phyloP scores from a whole-genome alignment of 163 green algal species.

The Smithsoniella earleae region DNA sequence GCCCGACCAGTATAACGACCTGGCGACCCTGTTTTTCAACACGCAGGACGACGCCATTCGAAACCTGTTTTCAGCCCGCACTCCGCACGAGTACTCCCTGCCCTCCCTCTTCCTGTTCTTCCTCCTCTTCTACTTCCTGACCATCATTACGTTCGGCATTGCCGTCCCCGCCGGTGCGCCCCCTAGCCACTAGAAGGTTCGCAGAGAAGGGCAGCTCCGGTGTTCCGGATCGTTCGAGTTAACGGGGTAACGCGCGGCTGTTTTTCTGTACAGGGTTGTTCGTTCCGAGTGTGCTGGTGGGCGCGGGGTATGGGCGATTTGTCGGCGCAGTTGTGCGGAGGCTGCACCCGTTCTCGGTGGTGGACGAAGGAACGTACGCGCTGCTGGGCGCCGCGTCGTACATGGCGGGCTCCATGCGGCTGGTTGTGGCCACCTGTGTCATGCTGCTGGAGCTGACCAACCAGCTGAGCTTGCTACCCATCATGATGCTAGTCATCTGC shows the following conservation, averaged over 20 bases:
- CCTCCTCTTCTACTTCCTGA: constrained; percentile 56
- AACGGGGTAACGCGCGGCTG: not conserved
- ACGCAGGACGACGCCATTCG: constrained; percentile 73
- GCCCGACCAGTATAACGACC: constrained; percentile 60
- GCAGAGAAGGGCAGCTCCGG: too few relatives aligned
- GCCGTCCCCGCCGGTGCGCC: constrained; percentile 30
- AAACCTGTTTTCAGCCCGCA: constrained; percentile 62
- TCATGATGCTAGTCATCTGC: constrained; percentile 76
- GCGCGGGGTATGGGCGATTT: constrained; percentile 64
- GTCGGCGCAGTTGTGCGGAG: constrained; percentile 40
- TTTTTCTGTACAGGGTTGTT: constrained; percentile 53
- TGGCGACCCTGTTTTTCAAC: constrained; percentile 79
- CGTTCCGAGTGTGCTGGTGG: constrained; percentile 66
- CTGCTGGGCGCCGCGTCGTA: constrained; percentile 73
- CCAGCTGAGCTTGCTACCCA: constrained; percentile 66
- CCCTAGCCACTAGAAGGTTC: not conserved
- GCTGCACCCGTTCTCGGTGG: constrained; percentile 45
- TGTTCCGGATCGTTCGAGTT: too few relatives aligned
- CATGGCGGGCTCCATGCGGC: constrained; percentile 65
- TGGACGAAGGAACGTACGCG: constrained; percentile 77
- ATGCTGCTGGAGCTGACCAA: constrained; percentile 80
- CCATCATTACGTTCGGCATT: constrained; percentile 59
- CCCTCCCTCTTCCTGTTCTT: constrained; percentile 49
- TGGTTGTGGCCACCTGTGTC: constrained; percentile 64
- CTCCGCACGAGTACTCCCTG: constrained; percentile 60